Percentiles rank a stretch among this genome's conserved stretches.
phyloP scores from a whole-genome alignment of 2,329 filamentous ascomycete genomes.

The Furcasterigmium furcatum region DNA sequence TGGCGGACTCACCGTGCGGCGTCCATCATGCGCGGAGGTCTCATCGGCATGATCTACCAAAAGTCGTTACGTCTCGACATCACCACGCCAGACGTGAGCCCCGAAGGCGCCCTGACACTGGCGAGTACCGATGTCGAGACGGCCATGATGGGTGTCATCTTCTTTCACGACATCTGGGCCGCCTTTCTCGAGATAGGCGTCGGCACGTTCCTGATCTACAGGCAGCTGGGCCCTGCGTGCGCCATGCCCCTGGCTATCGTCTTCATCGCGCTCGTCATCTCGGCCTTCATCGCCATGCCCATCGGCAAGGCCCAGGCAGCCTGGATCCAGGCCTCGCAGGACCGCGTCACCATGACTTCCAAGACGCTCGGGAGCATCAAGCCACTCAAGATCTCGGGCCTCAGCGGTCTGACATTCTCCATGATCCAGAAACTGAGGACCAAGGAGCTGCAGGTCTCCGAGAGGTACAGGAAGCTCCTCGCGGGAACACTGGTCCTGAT shows the following conservation, averaged over 20 bases:
- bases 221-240: conserved; percentile 36
- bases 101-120: conserved; percentile 18
- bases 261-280: conserved; percentile 32
- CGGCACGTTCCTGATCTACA: conserved; percentile 20
- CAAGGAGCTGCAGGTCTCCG: conserved; percentile 16
- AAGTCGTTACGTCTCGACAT: conserved; percentile 17
- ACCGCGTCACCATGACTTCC: conserved; percentile 42
- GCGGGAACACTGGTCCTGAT: conserved; percentile 13
- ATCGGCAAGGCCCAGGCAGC: conserved; percentile 29
- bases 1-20: conserved; percentile 17
- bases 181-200: conserved; percentile 19
- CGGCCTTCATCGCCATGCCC: conserved; percentile 19
- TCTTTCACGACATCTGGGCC: conserved; percentile 17
- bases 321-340: conserved; percentile 48
- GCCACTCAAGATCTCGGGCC: conserved; percentile 45
- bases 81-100: conserved; percentile 13
- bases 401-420: conserved; percentile 32
- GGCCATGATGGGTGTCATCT: conserved; percentile 15
- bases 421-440: conserved; percentile 15
- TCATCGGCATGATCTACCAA: conserved; percentile 20
- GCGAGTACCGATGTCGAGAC: conserved; percentile 21
- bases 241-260: conserved; percentile 39
- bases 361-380: conserved; percentile 47
- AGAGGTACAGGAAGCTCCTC: conserved; percentile 16
- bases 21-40: conserved; percentile 20